These are phyloP conservation scores for Lodderomyces margitis DNA, from an alignment of 1,139 yeast species.

Conservation along the genomic window DNA sequence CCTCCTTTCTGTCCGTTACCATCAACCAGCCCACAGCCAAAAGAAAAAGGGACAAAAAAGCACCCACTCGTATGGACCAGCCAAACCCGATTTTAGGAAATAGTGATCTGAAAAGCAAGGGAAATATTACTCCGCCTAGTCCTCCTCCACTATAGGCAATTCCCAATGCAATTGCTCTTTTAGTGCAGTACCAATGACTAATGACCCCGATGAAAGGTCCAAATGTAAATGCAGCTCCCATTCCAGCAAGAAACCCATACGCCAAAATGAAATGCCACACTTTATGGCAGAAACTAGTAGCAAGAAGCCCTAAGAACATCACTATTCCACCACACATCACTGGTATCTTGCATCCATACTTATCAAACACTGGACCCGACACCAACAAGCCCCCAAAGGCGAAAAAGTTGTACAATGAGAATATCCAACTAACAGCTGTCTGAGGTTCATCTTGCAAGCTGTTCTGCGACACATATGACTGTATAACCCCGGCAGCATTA, in stretches of 20 bases:
- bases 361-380: slow-evolving; percentile 32
- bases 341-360: slow-evolving; percentile 22
- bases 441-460: slow-evolving; percentile 19
- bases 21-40: slow-evolving; percentile 18
- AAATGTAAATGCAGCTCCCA: slow-evolving; percentile 27
- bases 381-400: slow-evolving; percentile 26
- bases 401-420: slow-evolving; percentile 29
- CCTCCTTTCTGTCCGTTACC: slow-evolving; percentile 23
- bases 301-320: slow-evolving; percentile 23
- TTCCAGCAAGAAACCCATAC: slow-evolving; percentile 25
- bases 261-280: slow-evolving; percentile 28
- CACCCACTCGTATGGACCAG: slow-evolving; percentile 28
- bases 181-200: slow-evolving; percentile 24
- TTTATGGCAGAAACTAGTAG: slow-evolving; percentile 20
- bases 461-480: slow-evolving; percentile 22
- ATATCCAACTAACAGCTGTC: slow-evolving; percentile 33
- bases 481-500: slow-evolving; percentile 30
- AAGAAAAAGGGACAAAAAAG: slow-evolving; percentile 21
- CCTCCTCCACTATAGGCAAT: slow-evolving; percentile 28
- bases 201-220: slow-evolving; percentile 24
- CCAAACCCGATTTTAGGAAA: slow-evolving; percentile 28
- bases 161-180: slow-evolving; percentile 27
- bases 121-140: slow-evolving; percentile 29
- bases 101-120: slow-evolving; percentile 22
- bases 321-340: slow-evolving; percentile 18